Evolutionary conservation across 805 yeast genomes (phyloP).

Genomic region (Cyberlindnera euphorbiiphila): DNA sequence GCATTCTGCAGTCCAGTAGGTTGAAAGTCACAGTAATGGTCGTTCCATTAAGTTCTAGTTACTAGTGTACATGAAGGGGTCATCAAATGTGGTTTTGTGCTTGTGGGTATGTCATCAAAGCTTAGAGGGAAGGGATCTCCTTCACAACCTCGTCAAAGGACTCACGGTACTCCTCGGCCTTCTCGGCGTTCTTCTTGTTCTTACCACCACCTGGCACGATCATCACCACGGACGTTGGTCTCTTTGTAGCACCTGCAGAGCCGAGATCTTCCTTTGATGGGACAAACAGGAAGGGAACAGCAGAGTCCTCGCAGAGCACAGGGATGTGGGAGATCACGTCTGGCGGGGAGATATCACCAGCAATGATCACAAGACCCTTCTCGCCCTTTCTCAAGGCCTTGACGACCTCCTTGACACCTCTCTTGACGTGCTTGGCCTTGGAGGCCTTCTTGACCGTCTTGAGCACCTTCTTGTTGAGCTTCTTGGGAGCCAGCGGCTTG

Average conservation of each 20-base stretch:
- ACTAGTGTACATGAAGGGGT: conserved; percentile 11
- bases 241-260: conserved; percentile 97
- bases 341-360: conserved; percentile 97
- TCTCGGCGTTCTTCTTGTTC: conserved; percentile 63
- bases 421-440: conserved; percentile 94
- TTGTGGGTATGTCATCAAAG: conserved; percentile 2
- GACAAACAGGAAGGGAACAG: conserved; percentile 88
- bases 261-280: conserved; percentile 99
- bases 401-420: conserved; percentile 99
- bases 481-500: conserved; percentile 91
- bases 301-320: conserved; percentile 90
- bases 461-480: conserved; percentile 89
- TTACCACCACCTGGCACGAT: conserved; percentile 94
- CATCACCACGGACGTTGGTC: conserved; percentile 98
- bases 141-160: conserved; percentile 89
- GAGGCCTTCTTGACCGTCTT: conserved; percentile 97
- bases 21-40: not conserved
- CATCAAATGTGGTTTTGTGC: no score
- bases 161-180: conserved; percentile 88
- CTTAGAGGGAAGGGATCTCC: conserved; percentile 54
- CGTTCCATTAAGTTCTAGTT: not conserved
- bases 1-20: no score
- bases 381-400: conserved; percentile 97
- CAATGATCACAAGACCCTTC: conserved; percentile 92
- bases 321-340: conserved; percentile 98